Evolutionary conservation across 148 eudicot species (phyloP), one percentile per base, ranked within the genome.

Genomic region (Silene latifolia): DNA sequence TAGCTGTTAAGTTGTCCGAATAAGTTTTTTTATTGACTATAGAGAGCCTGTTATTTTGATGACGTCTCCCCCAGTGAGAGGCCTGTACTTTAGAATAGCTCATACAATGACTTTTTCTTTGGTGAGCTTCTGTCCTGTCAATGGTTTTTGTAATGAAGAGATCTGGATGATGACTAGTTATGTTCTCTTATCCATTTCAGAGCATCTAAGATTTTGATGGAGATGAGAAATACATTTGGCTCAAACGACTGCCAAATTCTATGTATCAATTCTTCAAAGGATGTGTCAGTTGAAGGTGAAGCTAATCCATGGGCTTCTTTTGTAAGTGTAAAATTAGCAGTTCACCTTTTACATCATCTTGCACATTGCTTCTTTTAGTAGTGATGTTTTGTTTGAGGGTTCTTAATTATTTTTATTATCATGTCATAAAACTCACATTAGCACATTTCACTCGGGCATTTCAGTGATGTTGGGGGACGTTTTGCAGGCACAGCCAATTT

Each of bases 191-290:
- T 65, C 66, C 24, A 11, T 72, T 79, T 24, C 89, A 95, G 99
- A 76, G 91, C 97, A 72, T 85, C 88, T 68, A 89, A 84, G 78
- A 68, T 86, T 75, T 78, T 95, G 68, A 61, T 81, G 39, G 94
- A 87, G 76, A 90, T 95, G 97, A 89, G 85, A 81, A 89, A 77
- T 81, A 87, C 93, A 67, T 95, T 90, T 92, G 99, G 97, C 57
- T 80, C 93, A 76, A 87, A 72, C 78, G 87, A 88, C 74, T 92
- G 97, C 79, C 93, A 81, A 74, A 67, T 95, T 82, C 79, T 92
- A 78, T 90, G 97, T 79, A 85, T 90, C 59, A 95, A 92, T 78
- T 90, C 98, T 63, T 82, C 85, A 68, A 82, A 69, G 71, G 87
- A 84, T 70, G 88, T 88, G 61, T 74, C 77, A 62, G 80, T 69